Base-by-base conservation (phyloP, 805 yeast species). In the Tetrapisispora arboricola region DNA sequence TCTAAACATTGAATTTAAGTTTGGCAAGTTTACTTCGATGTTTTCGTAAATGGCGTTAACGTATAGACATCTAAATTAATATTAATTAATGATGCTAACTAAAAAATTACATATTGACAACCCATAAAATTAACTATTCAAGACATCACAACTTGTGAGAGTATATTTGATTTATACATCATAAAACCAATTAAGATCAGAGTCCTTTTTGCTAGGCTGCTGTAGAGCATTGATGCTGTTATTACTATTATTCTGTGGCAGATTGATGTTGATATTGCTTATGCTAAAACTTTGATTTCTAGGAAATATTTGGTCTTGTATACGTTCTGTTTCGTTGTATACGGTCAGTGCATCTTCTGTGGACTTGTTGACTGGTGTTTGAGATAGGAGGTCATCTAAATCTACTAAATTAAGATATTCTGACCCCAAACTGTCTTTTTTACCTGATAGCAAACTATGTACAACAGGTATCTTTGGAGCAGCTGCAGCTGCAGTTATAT, bases 401-500 rank as follows among this genome's bases (percentile, higher is more conserved):
- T 34, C 29, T 4, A 34, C 9, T 16, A 34, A 2, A 25, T 16
- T 34, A 7, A 34, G 18, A n/a, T 25, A 22, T 16, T 24, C 37
- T 13, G 37, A 12, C 12, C 29, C 29, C 6, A 34, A 3, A 34
- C 29, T 25, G 5, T 34, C 29, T 34, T 21, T 25, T 25, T 34
- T 34, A 17, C 21, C 29, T n/a, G 22, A 6, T 4, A 15, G 16
- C 2, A 25, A 17, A 10, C 15, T 25, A 15, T 22, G 29, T 10
- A 11, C 12, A 16, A 16, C 18, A 3, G 36, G 36, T 3, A 34
- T 34, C 19, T 34, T 34, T 22, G 37, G 37, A 16, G 37, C 37
- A 10, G 37, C 37, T 8, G 37, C 37, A 15, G 37, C 37, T 8
- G 37, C 37, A 16, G 37, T 34, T 13, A 34, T 16, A 17, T 34